A percentile compares a stretch with the other conserved stretches of the same genome.
These are phyloP conservation scores for Pyrenochaeta sp. DNA, from an alignment of 2,329 filamentous ascomycete species.

Conservation along the genomic window DNA sequence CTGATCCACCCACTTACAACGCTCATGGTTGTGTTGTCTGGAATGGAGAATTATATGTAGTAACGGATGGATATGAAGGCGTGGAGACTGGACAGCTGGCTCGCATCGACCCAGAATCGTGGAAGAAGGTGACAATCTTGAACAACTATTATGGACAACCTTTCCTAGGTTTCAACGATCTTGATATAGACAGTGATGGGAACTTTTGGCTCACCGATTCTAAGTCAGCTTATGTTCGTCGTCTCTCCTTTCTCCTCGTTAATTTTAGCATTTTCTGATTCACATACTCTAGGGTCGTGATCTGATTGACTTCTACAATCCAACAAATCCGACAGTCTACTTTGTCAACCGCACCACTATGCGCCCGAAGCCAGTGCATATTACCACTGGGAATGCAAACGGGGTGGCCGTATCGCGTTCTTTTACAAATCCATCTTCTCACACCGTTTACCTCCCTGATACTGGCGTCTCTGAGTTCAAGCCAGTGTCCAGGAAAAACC, in stretches of 20 bases:
- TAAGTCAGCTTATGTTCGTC: slow-evolving; percentile 13
- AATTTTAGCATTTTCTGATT: not conserved
- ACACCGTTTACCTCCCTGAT: slow-evolving; percentile 12
- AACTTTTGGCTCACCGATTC: slow-evolving; percentile 22
- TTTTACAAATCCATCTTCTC: not conserved
- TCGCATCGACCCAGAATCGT: slow-evolving; percentile 14
- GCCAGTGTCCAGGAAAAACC: slow-evolving; percentile 11
- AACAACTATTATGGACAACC: slow-evolving; percentile 20
- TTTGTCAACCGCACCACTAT: slow-evolving; percentile 19
- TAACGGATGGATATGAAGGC: slow-evolving; percentile 13
- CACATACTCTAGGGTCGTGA: slow-evolving; percentile 9
- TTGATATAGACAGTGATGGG: slow-evolving; percentile 18
- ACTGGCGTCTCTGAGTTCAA: slow-evolving; percentile 14
- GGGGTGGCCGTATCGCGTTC: slow-evolving; percentile 11
- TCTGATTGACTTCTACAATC: slow-evolving; percentile 14
- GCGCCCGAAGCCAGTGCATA: slow-evolving; percentile 16
- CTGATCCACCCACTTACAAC: slow-evolving; percentile 14
- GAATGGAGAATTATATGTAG: slow-evolving; percentile 12
- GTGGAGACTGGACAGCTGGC: slow-evolving; percentile 12
- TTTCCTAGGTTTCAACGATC: slow-evolving; percentile 18
- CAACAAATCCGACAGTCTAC: slow-evolving; percentile 14
- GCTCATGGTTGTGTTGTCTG: slow-evolving; percentile 16
- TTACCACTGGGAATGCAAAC: slow-evolving; percentile 19
- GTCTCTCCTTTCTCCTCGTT: not conserved
- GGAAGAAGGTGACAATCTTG: slow-evolving; percentile 7